Percentiles rank a stretch among this genome's conserved stretches.
Evolutionary conservation across 352 stramenopile genomes (phyloP).

Genomic region (Globisporangium polare): DNA sequence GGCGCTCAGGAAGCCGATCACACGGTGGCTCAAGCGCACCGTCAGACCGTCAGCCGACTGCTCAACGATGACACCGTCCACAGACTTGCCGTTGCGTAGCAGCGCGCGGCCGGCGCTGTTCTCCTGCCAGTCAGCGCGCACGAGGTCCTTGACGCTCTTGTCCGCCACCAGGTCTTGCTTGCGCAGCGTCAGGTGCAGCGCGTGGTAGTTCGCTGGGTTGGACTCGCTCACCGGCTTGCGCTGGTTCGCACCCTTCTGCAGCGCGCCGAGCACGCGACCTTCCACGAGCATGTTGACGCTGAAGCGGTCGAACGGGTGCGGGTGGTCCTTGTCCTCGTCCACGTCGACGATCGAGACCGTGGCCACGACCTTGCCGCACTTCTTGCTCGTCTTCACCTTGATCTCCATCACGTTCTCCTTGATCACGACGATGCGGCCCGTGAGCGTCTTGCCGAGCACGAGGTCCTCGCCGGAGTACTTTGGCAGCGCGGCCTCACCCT

Average conservation of each 20-base stretch:
- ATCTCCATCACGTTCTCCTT: conserved; percentile 84
- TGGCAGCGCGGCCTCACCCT: conserved; percentile 42
- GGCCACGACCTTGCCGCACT: conserved; percentile 69
- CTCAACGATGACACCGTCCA: conserved; percentile 73
- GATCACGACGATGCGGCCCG: conserved; percentile 65
- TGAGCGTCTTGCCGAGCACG: conserved; percentile 59
- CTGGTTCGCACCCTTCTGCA: conserved; percentile 82
- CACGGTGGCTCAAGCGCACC: conserved; percentile 70
- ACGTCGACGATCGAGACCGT: conserved; percentile 84
- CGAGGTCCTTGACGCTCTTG: conserved; percentile 33
- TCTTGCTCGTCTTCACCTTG: conserved; percentile 72
- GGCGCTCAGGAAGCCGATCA: conserved; percentile 57
- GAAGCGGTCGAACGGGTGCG: conserved; percentile 81
- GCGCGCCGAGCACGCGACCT: conserved; percentile 61
- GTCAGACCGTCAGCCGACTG: conserved; percentile 49
- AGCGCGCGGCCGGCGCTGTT: conserved; percentile 61
- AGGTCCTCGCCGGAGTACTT: conserved; percentile 71
- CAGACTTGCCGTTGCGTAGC: conserved; percentile 45
- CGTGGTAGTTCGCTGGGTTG: conserved; percentile 74
- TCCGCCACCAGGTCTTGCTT: conserved; percentile 37
- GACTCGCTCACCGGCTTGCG: conserved; percentile 73
- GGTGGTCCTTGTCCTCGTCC: conserved; percentile 40
- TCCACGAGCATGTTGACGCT: conserved; percentile 66
- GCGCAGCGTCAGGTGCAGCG: conserved; percentile 69
- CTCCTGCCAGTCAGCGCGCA: conserved; percentile 78